A percentile compares a stretch with the other conserved stretches of the same genome.
phyloP scores from a whole-genome alignment of 2,329 filamentous ascomycete species.

The Alternaria arbusti region DNA sequence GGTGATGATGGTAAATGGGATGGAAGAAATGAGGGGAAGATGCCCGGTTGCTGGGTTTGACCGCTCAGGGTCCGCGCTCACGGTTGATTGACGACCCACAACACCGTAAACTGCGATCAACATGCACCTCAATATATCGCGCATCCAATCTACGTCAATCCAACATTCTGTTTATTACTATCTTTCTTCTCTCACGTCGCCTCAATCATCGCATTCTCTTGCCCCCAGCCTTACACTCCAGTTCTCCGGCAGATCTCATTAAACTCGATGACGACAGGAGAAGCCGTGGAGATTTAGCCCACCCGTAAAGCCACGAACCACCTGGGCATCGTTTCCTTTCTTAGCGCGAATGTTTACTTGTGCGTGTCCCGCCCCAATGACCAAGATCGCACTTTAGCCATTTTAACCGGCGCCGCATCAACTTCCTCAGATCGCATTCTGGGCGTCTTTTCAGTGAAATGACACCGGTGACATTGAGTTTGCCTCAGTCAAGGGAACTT shows the following conservation, averaged over 20 bases:
- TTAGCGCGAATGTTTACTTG: neutral
- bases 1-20: neutral
- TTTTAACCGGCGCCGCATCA: constrained; percentile 5
- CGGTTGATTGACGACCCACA: constrained; percentile 8
- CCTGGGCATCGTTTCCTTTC: neutral
- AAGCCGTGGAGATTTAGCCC: neutral
- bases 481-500: neutral
- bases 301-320: constrained; percentile 6
- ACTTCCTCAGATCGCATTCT: neutral
- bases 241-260: neutral
- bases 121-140: constrained; percentile 16
- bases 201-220: neutral
- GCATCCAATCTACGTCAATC: neutral
- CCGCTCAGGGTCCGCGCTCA: constrained; percentile 8
- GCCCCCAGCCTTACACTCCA: neutral
- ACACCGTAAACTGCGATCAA: constrained; percentile 10
- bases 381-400: neutral
- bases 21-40: neutral
- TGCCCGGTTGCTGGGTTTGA: constrained; percentile 21
- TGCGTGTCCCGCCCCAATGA: neutral
- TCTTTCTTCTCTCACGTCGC: neutral
- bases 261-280: constrained; percentile 5
- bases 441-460: neutral
- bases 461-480: neutral
- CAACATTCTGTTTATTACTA: neutral